Percentiles rank a stretch among this genome's conserved stretches.
Conservation (phyloP, 257 asterid species). For the Solanum paucissectum region DNA sequence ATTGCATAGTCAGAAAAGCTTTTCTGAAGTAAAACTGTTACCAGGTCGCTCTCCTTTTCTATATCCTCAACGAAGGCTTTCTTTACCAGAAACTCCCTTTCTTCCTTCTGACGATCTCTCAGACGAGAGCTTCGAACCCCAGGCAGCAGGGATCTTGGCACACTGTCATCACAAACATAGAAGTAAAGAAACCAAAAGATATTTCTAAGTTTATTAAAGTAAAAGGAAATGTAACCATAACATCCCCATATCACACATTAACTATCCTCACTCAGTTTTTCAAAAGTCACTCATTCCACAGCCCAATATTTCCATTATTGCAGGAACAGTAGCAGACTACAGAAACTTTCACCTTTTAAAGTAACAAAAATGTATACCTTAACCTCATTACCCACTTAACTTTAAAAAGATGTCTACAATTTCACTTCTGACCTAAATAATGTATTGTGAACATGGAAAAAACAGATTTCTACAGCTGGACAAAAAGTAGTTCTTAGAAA, state of each 20-base stretch:
- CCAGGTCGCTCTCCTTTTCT: conserved; percentile 52
- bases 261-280: neutral
- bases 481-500: neutral
- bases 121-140: conserved; percentile 88
- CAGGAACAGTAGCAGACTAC: neutral
- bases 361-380: neutral
- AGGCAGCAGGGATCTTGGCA: conserved; percentile 87
- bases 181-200: neutral
- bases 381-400: neutral
- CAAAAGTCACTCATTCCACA: neutral
- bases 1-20: conserved; percentile 46
- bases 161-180: conserved; percentile 40
- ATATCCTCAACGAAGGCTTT: conserved; percentile 82
- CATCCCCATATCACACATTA: neutral
- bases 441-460: neutral
- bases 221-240: neutral
- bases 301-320: neutral
- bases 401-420: neutral
- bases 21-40: conserved; percentile 51
- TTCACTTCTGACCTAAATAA: neutral
- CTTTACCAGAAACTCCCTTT: conserved; percentile 76
- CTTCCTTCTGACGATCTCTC: conserved; percentile 86
- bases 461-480: neutral
- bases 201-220: neutral
- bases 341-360: neutral